Base-by-base conservation (phyloP, 176 grass and related monocot genomes). In the Phragmites australis region DNA sequence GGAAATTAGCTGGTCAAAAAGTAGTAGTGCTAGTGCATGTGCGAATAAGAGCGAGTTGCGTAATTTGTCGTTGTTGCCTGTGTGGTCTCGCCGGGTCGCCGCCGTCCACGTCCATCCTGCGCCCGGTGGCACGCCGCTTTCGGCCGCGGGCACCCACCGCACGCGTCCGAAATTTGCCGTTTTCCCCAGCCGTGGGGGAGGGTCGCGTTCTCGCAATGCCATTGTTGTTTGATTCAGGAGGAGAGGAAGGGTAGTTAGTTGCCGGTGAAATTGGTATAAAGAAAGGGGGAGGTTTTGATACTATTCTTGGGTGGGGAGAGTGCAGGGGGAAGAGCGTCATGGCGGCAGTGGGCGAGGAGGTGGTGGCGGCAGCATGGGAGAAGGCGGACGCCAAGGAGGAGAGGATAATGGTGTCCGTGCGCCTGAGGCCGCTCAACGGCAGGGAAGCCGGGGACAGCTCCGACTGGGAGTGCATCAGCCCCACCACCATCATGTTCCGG, bases 391-490 rank as follows among this genome's bases (percentile, higher is more conserved):
- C 49, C 44, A 80, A 66, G 61, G 85, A 86, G 84, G 96, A 99
- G 93, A 91, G 93, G 88, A 99, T 91, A 34, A 31, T 91, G 34
- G 96, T 99, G 22, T 99, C 96, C 9, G 96, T 95, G 19, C 83
- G 96, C 47, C 43, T 99, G 26, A 73, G 96, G 68, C 96, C 96
- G 18, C 82, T 99, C 47, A 93, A 93, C 50, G 34, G 54, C 26
- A 91, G 86, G 92, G 96, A 99, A 34, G 58, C 84, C 34, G 79
- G 86, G 21, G 96, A 95, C 79, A 70, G 62, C 40, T 87, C 65
- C 57, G 96, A 99, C 46, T 99, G 96, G 96, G 96, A 99, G 22
- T 99, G 96, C 84, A 76, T 86, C 84, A 86, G 88, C 62, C 70
- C 70, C 82, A 91, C 88, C 79, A 91, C 96, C 81, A 29, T 99